A percentile compares a stretch with the other conserved stretches of the same genome.
phyloP scores from a whole-genome alignment of 106 monocot genomes.

The Gastrodia elata region DNA sequence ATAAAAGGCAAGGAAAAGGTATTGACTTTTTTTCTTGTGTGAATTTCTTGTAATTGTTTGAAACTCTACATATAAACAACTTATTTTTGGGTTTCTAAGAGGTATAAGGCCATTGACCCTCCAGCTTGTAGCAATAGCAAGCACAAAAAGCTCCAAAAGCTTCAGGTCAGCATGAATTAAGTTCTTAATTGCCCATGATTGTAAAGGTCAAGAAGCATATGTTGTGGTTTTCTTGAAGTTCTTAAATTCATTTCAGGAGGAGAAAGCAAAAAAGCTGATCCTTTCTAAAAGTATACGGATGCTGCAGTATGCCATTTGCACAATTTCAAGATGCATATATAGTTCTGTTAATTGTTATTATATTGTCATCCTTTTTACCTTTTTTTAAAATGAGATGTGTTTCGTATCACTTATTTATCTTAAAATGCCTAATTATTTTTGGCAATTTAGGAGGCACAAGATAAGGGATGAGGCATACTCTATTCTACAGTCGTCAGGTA shows the following conservation, averaged over 20 bases:
- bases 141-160: slow-evolving; percentile 54
- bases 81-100: slow-evolving; percentile 21
- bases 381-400: background rate
- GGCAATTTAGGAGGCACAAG: slow-evolving; percentile 52
- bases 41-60: background rate
- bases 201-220: background rate
- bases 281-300: slow-evolving; percentile 47
- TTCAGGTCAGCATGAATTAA: slow-evolving; percentile 36
- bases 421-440: background rate
- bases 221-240: background rate
- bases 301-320: slow-evolving; percentile 45
- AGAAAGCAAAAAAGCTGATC: slow-evolving; percentile 56
- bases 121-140: slow-evolving; percentile 65
- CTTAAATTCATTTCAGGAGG: slow-evolving; percentile 30
- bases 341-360: background rate
- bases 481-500: slow-evolving; percentile 75
- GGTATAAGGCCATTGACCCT: slow-evolving; percentile 13
- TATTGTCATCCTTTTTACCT: background rate
- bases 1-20: slow-evolving; percentile 36
- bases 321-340: background rate
- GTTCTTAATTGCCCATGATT: background rate
- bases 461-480: slow-evolving; percentile 52
- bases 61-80: background rate
- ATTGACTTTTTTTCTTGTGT: background rate
- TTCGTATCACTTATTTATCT: background rate